Evolutionary conservation across 2,329 filamentous ascomycete species (phyloP).

Genomic region (Cadophora sp.): DNA sequence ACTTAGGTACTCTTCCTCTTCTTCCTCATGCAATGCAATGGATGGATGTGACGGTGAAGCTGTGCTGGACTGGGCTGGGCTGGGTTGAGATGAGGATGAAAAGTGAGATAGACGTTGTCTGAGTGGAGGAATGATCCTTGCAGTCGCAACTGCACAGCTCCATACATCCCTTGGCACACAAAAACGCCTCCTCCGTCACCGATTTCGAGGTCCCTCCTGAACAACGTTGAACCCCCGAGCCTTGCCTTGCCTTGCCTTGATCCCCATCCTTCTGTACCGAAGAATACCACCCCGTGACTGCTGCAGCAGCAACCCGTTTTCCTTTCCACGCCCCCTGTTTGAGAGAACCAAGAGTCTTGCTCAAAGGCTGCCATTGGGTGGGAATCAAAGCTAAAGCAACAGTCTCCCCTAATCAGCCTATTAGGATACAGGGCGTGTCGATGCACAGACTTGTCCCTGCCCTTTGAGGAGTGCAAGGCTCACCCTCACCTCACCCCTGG

Average conservation of each 20-base stretch:
- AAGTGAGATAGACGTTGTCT: constrained; percentile 14
- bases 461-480: background rate
- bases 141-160: background rate
- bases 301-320: background rate
- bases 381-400: background rate
- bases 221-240: too few relatives aligned
- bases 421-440: background rate
- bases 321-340: background rate
- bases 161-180: background rate
- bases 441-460: background rate
- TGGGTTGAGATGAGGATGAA: background rate
- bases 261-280: too few relatives aligned
- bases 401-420: background rate
- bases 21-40: background rate
- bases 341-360: background rate
- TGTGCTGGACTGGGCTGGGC: background rate
- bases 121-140: constrained; percentile 14
- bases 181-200: constrained; percentile 14
- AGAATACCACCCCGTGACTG: constrained; percentile 14
- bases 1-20: too few relatives aligned
- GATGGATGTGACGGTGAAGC: constrained; percentile 1
- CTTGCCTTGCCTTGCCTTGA: too few relatives aligned
- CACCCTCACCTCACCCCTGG: background rate
- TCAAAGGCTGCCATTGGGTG: background rate
- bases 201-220: background rate